phyloP scores from a whole-genome alignment of 768 basidiomycete genomes.

The Boletus rufocinnamomeus region DNA sequence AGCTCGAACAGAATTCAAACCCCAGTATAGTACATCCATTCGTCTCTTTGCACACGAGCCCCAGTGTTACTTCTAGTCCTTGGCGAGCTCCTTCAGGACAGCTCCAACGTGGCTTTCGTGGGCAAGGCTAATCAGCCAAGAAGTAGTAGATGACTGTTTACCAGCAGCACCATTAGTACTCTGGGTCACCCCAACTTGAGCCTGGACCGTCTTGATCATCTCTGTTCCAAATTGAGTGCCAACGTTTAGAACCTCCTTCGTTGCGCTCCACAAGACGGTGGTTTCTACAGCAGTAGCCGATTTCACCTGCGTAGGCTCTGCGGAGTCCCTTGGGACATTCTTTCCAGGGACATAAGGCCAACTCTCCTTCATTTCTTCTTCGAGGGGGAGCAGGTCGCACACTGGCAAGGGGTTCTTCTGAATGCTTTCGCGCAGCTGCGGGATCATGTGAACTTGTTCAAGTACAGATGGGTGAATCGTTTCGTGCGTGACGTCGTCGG shows the following conservation, averaged over 20 bases:
- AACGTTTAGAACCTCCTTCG: slow-evolving; percentile 19
- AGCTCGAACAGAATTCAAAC: not conserved
- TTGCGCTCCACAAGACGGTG: slow-evolving; percentile 18
- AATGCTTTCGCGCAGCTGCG: slow-evolving; percentile 39
- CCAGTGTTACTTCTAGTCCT: not conserved
- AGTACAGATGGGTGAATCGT: slow-evolving; percentile 62
- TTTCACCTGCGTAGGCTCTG: slow-evolving; percentile 9
- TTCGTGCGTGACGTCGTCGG: slow-evolving; percentile 55
- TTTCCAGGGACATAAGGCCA: slow-evolving; percentile 47
- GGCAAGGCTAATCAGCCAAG: slow-evolving; percentile 28
- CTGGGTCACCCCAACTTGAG: slow-evolving; percentile 10
- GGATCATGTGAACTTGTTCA: slow-evolving; percentile 41
- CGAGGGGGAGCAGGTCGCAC: slow-evolving; percentile 48
- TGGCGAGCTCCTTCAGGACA: slow-evolving; percentile 25
- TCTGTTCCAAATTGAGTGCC: slow-evolving; percentile 21
- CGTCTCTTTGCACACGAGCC: not conserved
- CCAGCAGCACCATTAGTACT: slow-evolving; percentile 9
- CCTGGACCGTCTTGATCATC: slow-evolving; percentile 25
- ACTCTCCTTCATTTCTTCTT: slow-evolving; percentile 46
- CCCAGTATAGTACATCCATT: not conserved
- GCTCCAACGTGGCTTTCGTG: slow-evolving; percentile 29
- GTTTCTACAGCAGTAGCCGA: slow-evolving; percentile 2
- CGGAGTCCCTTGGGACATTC: slow-evolving; percentile 13
- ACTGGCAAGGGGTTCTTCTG: slow-evolving; percentile 48
- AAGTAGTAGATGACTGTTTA: slow-evolving; percentile 19